Percentiles rank a stretch among this genome's conserved stretches.
Evolutionary conservation across 495 filamentous ascomycete species (phyloP).

Genomic region (Trichocladium antarcticum): DNA sequence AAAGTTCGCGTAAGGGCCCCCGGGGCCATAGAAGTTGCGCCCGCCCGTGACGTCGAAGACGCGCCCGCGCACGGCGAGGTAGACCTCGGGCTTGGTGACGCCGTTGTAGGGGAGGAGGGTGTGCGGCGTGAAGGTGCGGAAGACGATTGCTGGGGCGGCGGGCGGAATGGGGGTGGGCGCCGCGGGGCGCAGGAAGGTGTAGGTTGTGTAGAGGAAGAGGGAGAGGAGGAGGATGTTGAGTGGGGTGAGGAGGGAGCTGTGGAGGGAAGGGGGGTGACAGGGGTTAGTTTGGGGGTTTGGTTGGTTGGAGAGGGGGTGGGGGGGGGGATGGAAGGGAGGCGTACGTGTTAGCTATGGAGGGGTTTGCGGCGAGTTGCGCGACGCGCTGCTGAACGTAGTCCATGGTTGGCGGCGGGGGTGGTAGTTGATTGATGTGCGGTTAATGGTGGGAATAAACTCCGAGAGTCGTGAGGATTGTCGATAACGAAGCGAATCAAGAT

Average conservation of each 20-base stretch:
- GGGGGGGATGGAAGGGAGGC: slow-evolving; percentile 7
- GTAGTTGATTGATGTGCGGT: neutral
- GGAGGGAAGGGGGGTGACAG: slow-evolving; percentile 16
- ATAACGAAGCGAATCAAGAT: too few relatives aligned
- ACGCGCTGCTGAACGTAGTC: slow-evolving; percentile 48
- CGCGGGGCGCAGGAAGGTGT: slow-evolving; percentile 51
- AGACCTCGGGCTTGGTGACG: slow-evolving; percentile 58
- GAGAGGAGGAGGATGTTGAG: slow-evolving; percentile 67
- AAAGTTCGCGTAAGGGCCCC: slow-evolving; percentile 88
- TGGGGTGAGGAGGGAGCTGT: slow-evolving; percentile 57
- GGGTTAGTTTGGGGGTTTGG: slow-evolving; percentile 7
- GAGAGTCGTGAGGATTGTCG: too few relatives aligned
- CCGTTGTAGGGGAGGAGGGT: slow-evolving; percentile 86
- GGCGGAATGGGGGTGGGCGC: slow-evolving; percentile 47
- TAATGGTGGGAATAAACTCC: neutral
- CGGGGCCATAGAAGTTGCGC: slow-evolving; percentile 85
- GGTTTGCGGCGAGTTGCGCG: slow-evolving; percentile 36
- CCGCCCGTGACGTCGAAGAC: slow-evolving; percentile 83
- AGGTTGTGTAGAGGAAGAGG: slow-evolving; percentile 57
- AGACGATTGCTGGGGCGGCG: slow-evolving; percentile 63
- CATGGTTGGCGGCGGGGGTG: slow-evolving; percentile 29
- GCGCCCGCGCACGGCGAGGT: slow-evolving; percentile 69
- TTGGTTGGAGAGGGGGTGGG: slow-evolving; percentile 12
- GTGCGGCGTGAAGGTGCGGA: slow-evolving; percentile 80
- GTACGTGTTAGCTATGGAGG: slow-evolving; percentile 10